Evolutionary conservation across 2,329 filamentous ascomycete species (phyloP).

Genomic region (Cladosporium sp.): DNA sequence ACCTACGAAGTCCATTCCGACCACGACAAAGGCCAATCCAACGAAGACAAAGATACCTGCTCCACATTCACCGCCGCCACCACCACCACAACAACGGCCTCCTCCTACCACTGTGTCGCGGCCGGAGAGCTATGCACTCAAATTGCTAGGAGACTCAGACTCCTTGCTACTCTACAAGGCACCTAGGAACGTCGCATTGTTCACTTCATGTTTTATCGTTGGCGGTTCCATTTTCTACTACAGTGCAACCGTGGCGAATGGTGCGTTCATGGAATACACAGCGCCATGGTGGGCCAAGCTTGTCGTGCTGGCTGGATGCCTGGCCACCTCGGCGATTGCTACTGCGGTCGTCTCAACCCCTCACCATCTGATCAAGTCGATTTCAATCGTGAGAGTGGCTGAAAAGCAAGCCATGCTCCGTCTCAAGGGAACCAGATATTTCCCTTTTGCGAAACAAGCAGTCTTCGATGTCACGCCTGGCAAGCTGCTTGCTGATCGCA

Average conservation of each 20-base stretch:
- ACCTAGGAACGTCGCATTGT: not conserved
- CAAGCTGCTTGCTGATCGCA: not conserved
- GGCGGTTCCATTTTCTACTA: constrained; percentile 4
- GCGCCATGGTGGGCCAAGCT: constrained; percentile 7
- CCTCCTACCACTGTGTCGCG: not conserved
- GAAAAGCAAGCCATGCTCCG: not conserved
- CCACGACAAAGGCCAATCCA: not conserved
- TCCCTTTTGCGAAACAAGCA: constrained; percentile 3
- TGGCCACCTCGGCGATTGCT: constrained; percentile 2
- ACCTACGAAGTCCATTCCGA: not conserved
- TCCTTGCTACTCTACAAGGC: constrained; percentile 12
- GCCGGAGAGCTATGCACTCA: not conserved
- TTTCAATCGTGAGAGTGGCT: not conserved
- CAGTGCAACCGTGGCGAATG: not conserved
- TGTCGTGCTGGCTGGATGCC: constrained; percentile 1
- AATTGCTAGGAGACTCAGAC: not conserved
- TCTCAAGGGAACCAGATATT: not conserved
- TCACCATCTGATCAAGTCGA: constrained; percentile 7
- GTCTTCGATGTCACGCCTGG: constrained; percentile 4
- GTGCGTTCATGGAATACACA: not conserved
- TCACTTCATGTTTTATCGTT: not conserved
- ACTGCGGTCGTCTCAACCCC: not conserved
- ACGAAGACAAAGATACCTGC: not conserved
- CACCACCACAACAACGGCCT: not conserved
- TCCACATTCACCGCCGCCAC: not conserved